Conservation (phyloP, 2,329 filamentous ascomycete species). For the Coleophoma cylindrospora region DNA sequence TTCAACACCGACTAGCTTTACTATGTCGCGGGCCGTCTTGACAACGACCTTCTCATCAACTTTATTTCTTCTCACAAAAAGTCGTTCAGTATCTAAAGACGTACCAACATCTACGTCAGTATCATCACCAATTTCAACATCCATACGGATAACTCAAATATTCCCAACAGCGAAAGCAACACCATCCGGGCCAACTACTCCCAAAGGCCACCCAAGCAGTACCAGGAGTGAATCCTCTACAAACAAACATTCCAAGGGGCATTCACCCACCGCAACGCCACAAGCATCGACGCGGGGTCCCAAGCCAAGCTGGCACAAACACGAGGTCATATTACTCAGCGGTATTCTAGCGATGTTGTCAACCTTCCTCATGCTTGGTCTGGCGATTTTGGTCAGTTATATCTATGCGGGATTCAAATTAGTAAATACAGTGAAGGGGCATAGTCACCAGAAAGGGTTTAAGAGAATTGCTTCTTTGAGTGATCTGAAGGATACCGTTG, state of each 20-base stretch:
- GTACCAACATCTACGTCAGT: background rate
- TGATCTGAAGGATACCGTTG: too few species aligned
- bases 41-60: background rate
- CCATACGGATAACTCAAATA: background rate
- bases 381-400: background rate
- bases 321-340: background rate
- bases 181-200: background rate
- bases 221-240: background rate
- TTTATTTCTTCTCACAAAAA: background rate
- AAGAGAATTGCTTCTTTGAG: too few species aligned
- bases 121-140: background rate
- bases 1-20: too few species aligned
- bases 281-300: too few species aligned
- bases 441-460: too few species aligned
- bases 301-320: background rate
- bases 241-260: background rate
- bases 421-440: too few species aligned
- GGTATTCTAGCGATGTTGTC: background rate
- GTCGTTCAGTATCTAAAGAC: background rate
- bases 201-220: background rate
- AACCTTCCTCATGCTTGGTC: background rate
- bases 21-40: background rate
- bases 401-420: background rate
- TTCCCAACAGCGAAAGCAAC: background rate
- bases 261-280: background rate